phyloP scores from a whole-genome alignment of 441 rosid species.

The Manihot esculenta region DNA sequence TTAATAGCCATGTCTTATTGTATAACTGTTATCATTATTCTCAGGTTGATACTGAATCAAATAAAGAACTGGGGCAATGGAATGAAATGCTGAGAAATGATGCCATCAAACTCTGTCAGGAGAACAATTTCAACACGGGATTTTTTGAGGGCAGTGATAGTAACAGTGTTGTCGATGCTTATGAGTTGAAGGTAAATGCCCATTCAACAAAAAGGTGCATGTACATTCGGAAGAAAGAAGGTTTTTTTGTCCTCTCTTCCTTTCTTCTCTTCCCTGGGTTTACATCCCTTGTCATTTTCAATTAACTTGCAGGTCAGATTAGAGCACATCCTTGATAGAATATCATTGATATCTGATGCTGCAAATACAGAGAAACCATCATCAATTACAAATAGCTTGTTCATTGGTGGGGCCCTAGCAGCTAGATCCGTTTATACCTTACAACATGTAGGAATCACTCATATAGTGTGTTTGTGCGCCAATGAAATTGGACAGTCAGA shows the following conservation, averaged over 20 bases:
- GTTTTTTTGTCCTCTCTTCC: background rate
- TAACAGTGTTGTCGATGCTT: slow-evolving; percentile 82
- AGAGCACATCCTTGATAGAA: slow-evolving; percentile 97
- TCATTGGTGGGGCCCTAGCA: slow-evolving; percentile 94
- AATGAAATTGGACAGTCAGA: slow-evolving; percentile 98
- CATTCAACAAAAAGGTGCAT: slow-evolving; percentile 14
- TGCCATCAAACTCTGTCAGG: slow-evolving; percentile 85
- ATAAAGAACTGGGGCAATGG: slow-evolving; percentile 96
- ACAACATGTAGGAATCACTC: slow-evolving; percentile 82
- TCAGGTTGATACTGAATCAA: slow-evolving; percentile 87
- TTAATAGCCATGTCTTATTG: background rate
- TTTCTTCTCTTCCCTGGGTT: background rate
- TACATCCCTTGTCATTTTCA: background rate
- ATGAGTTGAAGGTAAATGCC: slow-evolving; percentile 83
- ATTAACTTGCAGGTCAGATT: slow-evolving; percentile 72
- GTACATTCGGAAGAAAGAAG: background rate
- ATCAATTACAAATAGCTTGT: slow-evolving; percentile 58
- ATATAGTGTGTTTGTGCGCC: slow-evolving; percentile 86
- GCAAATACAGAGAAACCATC: slow-evolving; percentile 98
- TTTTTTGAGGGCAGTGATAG: slow-evolving; percentile 93
- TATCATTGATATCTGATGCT: slow-evolving; percentile 89
- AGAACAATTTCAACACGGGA: slow-evolving; percentile 88
- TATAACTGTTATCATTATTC: slow-evolving; percentile 22
- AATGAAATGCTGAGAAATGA: slow-evolving; percentile 86
- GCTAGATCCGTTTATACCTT: slow-evolving; percentile 86